Conservation (phyloP, 257 asterid species). For the Haberlea rhodopensis region DNA sequence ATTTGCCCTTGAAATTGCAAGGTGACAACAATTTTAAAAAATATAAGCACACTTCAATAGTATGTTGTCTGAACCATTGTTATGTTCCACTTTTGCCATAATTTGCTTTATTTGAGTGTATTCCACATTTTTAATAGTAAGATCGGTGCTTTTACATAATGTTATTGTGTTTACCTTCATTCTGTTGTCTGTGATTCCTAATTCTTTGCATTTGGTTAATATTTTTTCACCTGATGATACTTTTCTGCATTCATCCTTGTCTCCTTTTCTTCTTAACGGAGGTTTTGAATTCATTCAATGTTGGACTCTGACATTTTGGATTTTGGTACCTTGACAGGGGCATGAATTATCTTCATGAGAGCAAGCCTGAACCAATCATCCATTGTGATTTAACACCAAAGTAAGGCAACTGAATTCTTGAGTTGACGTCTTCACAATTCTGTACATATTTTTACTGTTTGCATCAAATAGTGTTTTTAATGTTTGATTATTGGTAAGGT, state of each 20-base stretch:
- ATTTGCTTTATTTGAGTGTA: constrained; percentile 1
- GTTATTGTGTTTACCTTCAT: constrained; percentile 1
- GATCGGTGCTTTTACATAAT: not conserved
- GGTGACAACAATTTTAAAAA: constrained; percentile 40
- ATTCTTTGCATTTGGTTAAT: not conserved
- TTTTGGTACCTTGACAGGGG: constrained; percentile 57
- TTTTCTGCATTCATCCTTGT: not conserved
- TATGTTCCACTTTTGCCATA: constrained; percentile 4
- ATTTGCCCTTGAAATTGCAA: constrained; percentile 87
- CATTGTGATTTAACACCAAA: constrained; percentile 93
- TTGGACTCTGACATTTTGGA: constrained; percentile 19
- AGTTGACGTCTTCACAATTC: constrained; percentile 29
- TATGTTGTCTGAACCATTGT: not conserved
- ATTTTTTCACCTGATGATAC: not conserved
- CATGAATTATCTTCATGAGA: constrained; percentile 93
- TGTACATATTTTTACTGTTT: constrained; percentile 13
- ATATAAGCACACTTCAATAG: constrained; percentile 1
- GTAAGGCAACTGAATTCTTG: constrained; percentile 80
- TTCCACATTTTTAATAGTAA: not conserved
- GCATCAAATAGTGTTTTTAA: constrained; percentile 40
- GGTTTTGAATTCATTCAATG: not conserved
- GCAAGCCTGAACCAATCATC: constrained; percentile 93
- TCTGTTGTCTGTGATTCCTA: not conserved
- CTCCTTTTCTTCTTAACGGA: not conserved
- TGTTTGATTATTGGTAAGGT: constrained; percentile 80